phyloP scores from a whole-genome alignment of 78 protist species.

The Mantamonas sphyraenae region DNA sequence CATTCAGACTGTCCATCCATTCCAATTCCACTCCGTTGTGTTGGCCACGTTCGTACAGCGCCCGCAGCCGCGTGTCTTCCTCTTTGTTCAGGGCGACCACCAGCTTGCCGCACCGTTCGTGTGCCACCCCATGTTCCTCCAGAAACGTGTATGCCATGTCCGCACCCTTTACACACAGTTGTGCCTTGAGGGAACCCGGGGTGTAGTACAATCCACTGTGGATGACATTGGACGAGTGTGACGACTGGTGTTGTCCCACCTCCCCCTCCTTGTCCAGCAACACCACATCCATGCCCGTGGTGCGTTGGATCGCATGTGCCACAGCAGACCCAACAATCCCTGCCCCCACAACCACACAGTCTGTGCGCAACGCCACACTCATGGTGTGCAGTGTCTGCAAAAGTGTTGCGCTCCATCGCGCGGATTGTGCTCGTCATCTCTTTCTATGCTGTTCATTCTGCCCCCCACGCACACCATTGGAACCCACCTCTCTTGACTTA shows the following conservation, averaged over 20 bases:
- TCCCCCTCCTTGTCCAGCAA: constrained; percentile 28
- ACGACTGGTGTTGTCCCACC: constrained; percentile 42
- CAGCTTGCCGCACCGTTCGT: constrained; percentile 42
- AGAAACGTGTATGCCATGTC: constrained; percentile 25
- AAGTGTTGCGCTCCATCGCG: too few species aligned
- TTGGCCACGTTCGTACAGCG: constrained; percentile 30
- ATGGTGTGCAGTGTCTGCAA: too few species aligned
- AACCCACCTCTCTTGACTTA: too few species aligned
- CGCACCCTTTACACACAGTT: constrained; percentile 43
- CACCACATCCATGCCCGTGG: too few species aligned
- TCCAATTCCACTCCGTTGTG: constrained; percentile 50
- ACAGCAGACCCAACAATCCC: too few species aligned
- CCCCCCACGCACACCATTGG: too few species aligned
- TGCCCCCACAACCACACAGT: too few species aligned
- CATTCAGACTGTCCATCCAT: constrained; percentile 12
- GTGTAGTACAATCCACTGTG: constrained; percentile 59
- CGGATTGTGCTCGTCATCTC: too few species aligned
- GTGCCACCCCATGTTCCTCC: constrained; percentile 18
- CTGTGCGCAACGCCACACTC: too few species aligned
- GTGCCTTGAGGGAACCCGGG: constrained; percentile 34
- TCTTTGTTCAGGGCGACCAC: constrained; percentile 31
- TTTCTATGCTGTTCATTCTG: too few species aligned
- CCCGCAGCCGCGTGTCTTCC: constrained; percentile 26
- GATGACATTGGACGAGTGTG: constrained; percentile 59
- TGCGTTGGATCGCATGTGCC: too few species aligned